phyloP scores from a whole-genome alignment of 1,284 basidiomycete genomes.

The Thelephora terrestris region DNA sequence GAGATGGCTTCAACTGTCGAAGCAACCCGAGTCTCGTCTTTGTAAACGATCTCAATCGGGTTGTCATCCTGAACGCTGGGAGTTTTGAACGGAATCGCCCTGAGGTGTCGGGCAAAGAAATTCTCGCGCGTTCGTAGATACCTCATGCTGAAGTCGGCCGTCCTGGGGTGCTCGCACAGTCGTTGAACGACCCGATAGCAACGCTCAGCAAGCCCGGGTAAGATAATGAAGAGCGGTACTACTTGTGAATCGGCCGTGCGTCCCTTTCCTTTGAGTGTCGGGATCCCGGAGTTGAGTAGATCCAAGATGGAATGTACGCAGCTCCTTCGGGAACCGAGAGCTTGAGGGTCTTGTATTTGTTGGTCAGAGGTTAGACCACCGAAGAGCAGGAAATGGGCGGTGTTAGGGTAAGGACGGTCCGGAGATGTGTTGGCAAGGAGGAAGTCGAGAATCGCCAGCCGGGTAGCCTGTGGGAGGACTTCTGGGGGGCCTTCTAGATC shows the following conservation, averaged over 20 bases:
- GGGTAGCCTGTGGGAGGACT: slow-evolving; percentile 57
- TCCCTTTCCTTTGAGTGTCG: slow-evolving; percentile 39
- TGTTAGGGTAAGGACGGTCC: slow-evolving; percentile 64
- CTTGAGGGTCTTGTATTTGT: slow-evolving; percentile 67
- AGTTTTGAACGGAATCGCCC: slow-evolving; percentile 56
- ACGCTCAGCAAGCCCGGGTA: slow-evolving; percentile 80
- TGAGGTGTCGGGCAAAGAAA: slow-evolving; percentile 82
- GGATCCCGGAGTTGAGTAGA: slow-evolving; percentile 63
- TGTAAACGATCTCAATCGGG: slow-evolving; percentile 60
- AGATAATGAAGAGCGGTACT: slow-evolving; percentile 50
- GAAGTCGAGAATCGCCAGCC: slow-evolving; percentile 78
- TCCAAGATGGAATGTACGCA: slow-evolving; percentile 79
- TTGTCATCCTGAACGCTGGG: slow-evolving; percentile 39
- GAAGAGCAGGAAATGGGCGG: slow-evolving; percentile 87
- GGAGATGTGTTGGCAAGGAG: slow-evolving; percentile 72
- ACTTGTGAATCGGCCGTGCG: slow-evolving; percentile 22
- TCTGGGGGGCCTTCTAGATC: slow-evolving; percentile 37
- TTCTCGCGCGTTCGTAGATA: slow-evolving; percentile 86
- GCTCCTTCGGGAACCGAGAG: slow-evolving; percentile 57
- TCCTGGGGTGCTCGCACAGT: slow-evolving; percentile 78
- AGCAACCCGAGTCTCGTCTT: slow-evolving; percentile 61
- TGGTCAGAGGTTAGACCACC: slow-evolving; percentile 43
- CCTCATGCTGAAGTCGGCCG: slow-evolving; percentile 75
- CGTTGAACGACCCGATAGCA: slow-evolving; percentile 81
- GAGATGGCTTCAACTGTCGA: slow-evolving; percentile 69